Evolutionary conservation across 495 filamentous ascomycete species (phyloP), one percentile per base, ranked within the genome.

Genomic region (Penicillium macrosclerotiorum): DNA sequence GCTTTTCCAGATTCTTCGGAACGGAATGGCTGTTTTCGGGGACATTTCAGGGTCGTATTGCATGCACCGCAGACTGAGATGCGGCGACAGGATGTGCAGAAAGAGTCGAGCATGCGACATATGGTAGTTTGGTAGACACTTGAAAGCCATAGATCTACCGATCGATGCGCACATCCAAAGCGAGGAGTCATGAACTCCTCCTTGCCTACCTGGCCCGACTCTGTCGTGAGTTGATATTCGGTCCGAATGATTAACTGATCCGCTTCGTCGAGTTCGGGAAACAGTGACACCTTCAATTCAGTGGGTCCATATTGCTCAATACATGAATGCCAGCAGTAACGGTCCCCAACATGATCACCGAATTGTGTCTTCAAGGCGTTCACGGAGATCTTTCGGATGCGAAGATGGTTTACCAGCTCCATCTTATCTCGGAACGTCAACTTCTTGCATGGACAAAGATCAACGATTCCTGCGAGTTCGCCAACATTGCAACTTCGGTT

Each of bases 371-470:
- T 47, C n/a, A 73, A 37, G 8, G 60, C 49, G 13, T 50, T 30
- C 7, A 69, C 39, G 0, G 68, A 53, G 23, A 59, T 58, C 42
- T 62, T 55, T 5, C 72, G 62, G 13, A 66, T 39, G 14, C 58
- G 57, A 14, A 75, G 44, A 8, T 67, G 54, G 12, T 71, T 61
- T 12, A 64, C 37, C 5, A 75, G 57, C 17, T 73, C 64, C 22
- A 64, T 37, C 45, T 67, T 75, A 42, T 72, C 69, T 1, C 60
- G 64, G 54, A 68, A 75, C 1, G 72, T 75, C 37, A 75, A 33
- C 45, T 75, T 75, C 37, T 66, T 71, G 67, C 72, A 75, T 13
- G 72, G 72, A 27, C 72, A 75, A 14, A 75, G 32, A 31, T 75
- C 72, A 27, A 75, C 68, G 24, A 75, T 59, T 4, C 72, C 72